Evolutionary conservation across 345 rosid genomes (phyloP), one percentile per base, ranked within the genome.

Genomic region (Eutrema heterophyllum): DNA sequence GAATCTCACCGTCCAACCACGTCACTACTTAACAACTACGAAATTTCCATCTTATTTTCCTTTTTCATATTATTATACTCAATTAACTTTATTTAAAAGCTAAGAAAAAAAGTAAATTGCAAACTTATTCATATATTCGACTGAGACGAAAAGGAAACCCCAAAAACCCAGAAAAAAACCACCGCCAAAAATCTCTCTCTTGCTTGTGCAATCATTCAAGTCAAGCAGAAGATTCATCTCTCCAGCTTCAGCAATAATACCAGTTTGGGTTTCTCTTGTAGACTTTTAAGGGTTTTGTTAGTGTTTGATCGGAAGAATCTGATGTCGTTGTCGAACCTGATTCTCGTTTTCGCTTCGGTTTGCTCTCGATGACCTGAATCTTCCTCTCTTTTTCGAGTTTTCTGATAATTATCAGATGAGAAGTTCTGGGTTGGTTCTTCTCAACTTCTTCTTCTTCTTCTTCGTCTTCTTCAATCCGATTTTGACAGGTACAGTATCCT

Each of bases 401-500:
- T 53, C 18, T 48, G 55, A 64, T 38, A 64, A 63, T 21, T 32
- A 13, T 68, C 75, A 50, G 71, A 87, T 86, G 93, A 80, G 72
- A 76, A 81, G 80, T 64, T 68, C 70, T 72, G 32, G 36, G 59
- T 70, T 64, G 39, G 63, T 75, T 58, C 78, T 82, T 67, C 61
- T 77, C 65, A 61, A 79, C 58, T 45, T 67, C 65, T 64, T 80
- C 58, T 45, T 67, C 65, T 64, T 80, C 59, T 24, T 84, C 55
- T 78, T 81, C 74, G 26, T 83, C 77, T 79, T 79, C 77, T 81
- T 74, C 77, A 68, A 36, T 81, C 76, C 75, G 36, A 71, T 76
- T 50, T 77, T 75, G 15, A 55, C 77, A 52, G 97, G 97, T 93
- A 86, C 72, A 5, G 81, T 84, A 48, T 41, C 67, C 30, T 30